Evolutionary conservation across 768 basidiomycete genomes (phyloP).

Genomic region (Termitomyces sp.): DNA sequence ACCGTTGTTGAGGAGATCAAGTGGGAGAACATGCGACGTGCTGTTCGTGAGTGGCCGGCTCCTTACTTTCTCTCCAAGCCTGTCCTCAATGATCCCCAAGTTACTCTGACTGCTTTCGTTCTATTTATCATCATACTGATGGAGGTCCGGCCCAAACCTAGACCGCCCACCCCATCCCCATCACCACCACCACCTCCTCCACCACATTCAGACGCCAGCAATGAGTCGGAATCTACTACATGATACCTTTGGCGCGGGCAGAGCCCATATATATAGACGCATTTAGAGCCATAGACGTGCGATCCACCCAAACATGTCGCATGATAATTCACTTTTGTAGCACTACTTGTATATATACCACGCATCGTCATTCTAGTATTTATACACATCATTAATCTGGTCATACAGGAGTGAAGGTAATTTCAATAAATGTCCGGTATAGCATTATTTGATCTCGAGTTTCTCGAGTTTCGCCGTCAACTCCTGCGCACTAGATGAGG

Average conservation of each 20-base stretch:
- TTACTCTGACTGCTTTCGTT: constrained; percentile 61
- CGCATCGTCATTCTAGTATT: constrained; percentile 10
- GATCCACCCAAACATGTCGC: constrained; percentile 17
- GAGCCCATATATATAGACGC: not conserved
- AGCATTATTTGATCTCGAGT: constrained; percentile 47
- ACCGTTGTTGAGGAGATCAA: constrained; percentile 82
- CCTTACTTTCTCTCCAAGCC: not conserved
- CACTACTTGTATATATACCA: constrained; percentile 27
- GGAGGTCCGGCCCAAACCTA: constrained; percentile 56
- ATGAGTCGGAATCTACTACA: constrained; percentile 30
- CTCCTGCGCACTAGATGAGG: constrained; percentile 16
- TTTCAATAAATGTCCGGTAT: constrained; percentile 1
- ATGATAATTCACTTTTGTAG: constrained; percentile 42
- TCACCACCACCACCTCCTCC: constrained; percentile 13
- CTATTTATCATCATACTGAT: constrained; percentile 65
- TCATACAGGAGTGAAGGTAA: constrained; percentile 7
- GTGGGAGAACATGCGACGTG: constrained; percentile 86
- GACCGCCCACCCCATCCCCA: constrained; percentile 22
- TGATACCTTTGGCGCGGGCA: constrained; percentile 12
- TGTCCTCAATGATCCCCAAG: constrained; percentile 29
- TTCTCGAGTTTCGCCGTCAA: constrained; percentile 54
- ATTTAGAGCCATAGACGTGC: constrained; percentile 9
- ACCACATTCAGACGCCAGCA: constrained; percentile 29
- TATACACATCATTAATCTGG: constrained; percentile 14
- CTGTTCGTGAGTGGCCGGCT: constrained; percentile 63